These are phyloP conservation scores for Falciphora oryzae DNA, from an alignment of 2,329 filamentous ascomycete genomes.

Conservation along the genomic window DNA sequence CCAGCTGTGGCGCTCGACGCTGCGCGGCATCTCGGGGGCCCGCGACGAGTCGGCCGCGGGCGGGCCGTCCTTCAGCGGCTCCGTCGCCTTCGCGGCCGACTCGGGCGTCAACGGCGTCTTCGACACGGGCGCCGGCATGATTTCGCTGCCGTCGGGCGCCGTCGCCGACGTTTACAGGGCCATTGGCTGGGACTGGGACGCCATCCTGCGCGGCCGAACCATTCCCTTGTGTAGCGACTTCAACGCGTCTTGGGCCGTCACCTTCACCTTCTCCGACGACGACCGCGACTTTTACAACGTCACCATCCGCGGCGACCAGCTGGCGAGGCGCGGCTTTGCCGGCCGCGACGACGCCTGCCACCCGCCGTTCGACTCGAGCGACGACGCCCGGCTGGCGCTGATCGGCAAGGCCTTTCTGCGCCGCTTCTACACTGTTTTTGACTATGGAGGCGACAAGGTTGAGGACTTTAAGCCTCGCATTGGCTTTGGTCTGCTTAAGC, in stretches of 20 bases:
- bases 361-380: conserved; percentile 27
- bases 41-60: conserved; percentile 10
- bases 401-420: conserved; percentile 24
- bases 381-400: conserved; percentile 21
- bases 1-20: conserved; percentile 27
- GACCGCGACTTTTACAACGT: conserved; percentile 16
- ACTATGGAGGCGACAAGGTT: conserved; percentile 21
- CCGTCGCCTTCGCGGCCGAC: too few relatives aligned
- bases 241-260: conserved; percentile 28
- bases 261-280: conserved; percentile 23
- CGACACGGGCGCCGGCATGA: conserved; percentile 26
- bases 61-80: too few relatives aligned
- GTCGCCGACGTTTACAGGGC: conserved; percentile 25
- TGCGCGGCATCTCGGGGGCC: conserved; percentile 16
- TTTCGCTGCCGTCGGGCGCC: conserved; percentile 21
- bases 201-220: conserved; percentile 21
- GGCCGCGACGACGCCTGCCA: conserved; percentile 27
- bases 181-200: conserved; percentile 30
- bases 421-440: conserved; percentile 29
- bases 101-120: conserved; percentile 22
- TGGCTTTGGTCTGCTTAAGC: too few relatives aligned
- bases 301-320: conserved; percentile 26
- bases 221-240: conserved; percentile 31
- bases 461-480: too few relatives aligned
- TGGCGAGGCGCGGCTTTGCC: conserved; percentile 27